Base-by-base conservation (phyloP, 805 yeast genomes). In the Monosporozyma siamensis region DNA sequence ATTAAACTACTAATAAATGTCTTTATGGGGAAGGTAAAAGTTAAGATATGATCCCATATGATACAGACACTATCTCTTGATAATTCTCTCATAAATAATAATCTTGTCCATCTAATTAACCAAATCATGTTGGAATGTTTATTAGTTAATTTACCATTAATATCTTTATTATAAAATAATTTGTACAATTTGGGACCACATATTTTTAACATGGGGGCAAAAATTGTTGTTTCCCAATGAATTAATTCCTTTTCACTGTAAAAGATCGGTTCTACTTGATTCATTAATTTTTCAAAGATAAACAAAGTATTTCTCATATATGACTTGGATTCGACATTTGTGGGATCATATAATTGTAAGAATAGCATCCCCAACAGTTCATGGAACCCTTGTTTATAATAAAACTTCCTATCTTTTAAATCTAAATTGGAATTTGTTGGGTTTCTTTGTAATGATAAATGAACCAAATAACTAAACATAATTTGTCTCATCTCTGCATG, bases 31-130 rank as follows among this genome's bases (percentile, higher is more conserved):
- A 51, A 50, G 21, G 43, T 43, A 20, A 49, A 53, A 1, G 63
- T 55, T 39, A 58, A 39, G 2, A 59, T 38, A 45, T 55, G 63
- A 44, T 59, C 64, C 65, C 65, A 61, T 11, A 61, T 46, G 11
- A 49, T 46, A n/a, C 50, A 40, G 1, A 50, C 53, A 21, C 53
- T 43, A 8, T 50, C 52, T 24, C 41, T 38, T 9, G 58, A 56
- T 26, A 61, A 40, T 40, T 61, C 65, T 41, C 65, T 51, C 24
- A 59, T 32, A 15, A 61, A 53, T 5, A 59, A 40, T 32, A 61
- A 44, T 34, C 64, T 45, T 15, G 58, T 55, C 65, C 65, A 61
- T 30, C 64, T 46, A 30, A 61, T 48, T n/a, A 60, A 46, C 65
- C 65, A 61, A 18, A 61, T 49, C 26, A 58, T 37, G 37, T 55